These are phyloP conservation scores for Leptosphaerulina australis DNA, from an alignment of 2,329 filamentous ascomycete genomes.

Conservation along the genomic window DNA sequence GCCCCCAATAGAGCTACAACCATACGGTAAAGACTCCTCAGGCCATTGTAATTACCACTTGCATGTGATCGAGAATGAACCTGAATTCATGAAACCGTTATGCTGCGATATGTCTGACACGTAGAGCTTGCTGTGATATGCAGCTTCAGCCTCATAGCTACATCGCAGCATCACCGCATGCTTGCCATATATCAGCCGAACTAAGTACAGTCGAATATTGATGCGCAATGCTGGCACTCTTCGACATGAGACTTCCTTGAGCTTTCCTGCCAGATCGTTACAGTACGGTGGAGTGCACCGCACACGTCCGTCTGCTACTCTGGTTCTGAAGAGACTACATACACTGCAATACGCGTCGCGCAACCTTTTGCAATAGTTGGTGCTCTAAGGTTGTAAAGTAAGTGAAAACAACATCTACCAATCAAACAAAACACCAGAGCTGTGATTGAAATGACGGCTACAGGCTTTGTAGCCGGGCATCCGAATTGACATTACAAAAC, in stretches of 20 bases:
- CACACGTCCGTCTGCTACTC: background rate
- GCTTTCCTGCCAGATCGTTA: background rate
- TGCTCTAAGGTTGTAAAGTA: no score
- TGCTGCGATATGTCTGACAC: background rate
- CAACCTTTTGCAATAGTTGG: background rate
- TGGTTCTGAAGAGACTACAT: no score
- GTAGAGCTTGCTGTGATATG: background rate
- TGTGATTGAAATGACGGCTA: background rate
- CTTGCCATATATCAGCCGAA: background rate
- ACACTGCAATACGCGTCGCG: background rate
- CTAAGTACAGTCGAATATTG: slow-evolving; percentile 1
- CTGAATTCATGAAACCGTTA: slow-evolving; percentile 2
- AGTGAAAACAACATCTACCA: background rate
- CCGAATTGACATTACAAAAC: slow-evolving; percentile 5
- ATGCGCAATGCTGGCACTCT: background rate
- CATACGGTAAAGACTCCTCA: slow-evolving; percentile 6
- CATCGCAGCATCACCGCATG: slow-evolving; percentile 2
- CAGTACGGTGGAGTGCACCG: background rate
- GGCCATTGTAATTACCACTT: slow-evolving; percentile 7
- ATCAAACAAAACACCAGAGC: background rate
- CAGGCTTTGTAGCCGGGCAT: background rate
- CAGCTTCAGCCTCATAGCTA: slow-evolving; percentile 11
- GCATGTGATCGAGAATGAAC: slow-evolving; percentile 7
- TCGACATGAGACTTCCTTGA: background rate
- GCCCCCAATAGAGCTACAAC: slow-evolving; percentile 10